Conservation (phyloP, 2,329 filamentous ascomycete genomes). For the Epichloe festucae region DNA sequence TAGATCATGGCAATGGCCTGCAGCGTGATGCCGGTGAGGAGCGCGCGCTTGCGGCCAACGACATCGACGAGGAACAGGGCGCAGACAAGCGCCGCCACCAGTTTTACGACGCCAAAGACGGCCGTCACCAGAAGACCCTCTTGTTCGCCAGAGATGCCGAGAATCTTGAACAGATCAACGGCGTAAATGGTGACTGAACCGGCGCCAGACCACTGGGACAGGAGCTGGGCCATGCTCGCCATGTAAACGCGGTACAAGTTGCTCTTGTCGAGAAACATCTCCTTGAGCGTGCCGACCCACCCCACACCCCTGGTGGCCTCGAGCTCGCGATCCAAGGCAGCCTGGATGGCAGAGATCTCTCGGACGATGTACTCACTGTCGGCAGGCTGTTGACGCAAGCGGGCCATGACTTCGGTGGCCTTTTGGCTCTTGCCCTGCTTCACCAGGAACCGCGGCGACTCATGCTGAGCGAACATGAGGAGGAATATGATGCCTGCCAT, state of each 20-base stretch:
- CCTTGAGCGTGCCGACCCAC: constrained; percentile 52
- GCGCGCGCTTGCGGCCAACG: constrained; percentile 59
- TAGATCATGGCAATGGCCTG: constrained; percentile 51
- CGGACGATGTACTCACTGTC: constrained; percentile 48
- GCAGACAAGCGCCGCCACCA: constrained; percentile 52
- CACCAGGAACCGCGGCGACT: constrained; percentile 59
- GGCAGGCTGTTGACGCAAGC: constrained; percentile 43
- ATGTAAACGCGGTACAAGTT: constrained; percentile 66
- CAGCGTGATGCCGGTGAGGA: constrained; percentile 46
- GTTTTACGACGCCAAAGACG: constrained; percentile 65
- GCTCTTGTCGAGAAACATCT: constrained; percentile 52
- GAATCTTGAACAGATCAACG: constrained; percentile 56
- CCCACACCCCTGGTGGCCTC: constrained; percentile 56
- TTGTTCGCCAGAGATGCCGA: constrained; percentile 54
- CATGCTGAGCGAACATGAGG: constrained; percentile 54
- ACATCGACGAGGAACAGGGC: constrained; percentile 70
- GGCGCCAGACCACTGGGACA: constrained; percentile 63
- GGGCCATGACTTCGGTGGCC: constrained; percentile 41
- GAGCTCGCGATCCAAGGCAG: constrained; percentile 54
- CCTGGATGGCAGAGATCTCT: constrained; percentile 52
- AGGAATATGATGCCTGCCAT: constrained; percentile 60
- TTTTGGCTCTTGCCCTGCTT: constrained; percentile 48
- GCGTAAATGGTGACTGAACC: constrained; percentile 68
- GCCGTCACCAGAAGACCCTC: constrained; percentile 62
- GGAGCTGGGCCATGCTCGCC: constrained; percentile 53